These are phyloP conservation scores for Populus hybrid DNA, from an alignment of 441 rosid species.

Conservation along the genomic window DNA sequence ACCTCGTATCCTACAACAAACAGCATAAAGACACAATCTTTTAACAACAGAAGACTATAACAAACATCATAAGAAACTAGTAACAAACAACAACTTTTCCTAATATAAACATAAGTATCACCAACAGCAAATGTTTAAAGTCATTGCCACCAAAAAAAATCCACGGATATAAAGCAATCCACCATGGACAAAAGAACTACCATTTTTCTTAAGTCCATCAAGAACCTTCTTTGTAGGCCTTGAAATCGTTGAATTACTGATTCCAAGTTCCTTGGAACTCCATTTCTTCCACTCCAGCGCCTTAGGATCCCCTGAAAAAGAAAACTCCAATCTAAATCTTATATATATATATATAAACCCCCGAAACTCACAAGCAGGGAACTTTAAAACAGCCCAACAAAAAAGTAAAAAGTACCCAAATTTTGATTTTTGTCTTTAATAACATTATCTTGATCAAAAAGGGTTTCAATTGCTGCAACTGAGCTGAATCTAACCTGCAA, in stretches of 20 bases:
- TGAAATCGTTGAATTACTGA: conserved; percentile 55
- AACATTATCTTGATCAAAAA: conserved; percentile 45
- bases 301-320: conserved; percentile 19
- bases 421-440: conserved; percentile 18
- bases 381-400: conserved; percentile 4
- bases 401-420: conserved; percentile 15
- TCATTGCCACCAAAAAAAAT: background rate
- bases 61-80: background rate
- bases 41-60: background rate
- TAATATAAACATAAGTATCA: background rate
- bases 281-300: conserved; percentile 51
- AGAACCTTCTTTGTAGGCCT: conserved; percentile 67
- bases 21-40: background rate
- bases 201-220: conserved; percentile 58
- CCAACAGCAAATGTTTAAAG: background rate
- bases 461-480: conserved; percentile 36
- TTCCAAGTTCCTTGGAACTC: conserved; percentile 63
- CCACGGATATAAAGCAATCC: conserved; percentile 3
- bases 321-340: background rate
- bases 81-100: background rate
- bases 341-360: background rate
- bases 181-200: conserved; percentile 26
- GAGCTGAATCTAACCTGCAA: conserved; percentile 42
- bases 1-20: conserved; percentile 57
- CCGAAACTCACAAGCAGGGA: background rate